phyloP scores from a whole-genome alignment of 495 filamentous ascomycete genomes.

The Aspergillus campestris region DNA sequence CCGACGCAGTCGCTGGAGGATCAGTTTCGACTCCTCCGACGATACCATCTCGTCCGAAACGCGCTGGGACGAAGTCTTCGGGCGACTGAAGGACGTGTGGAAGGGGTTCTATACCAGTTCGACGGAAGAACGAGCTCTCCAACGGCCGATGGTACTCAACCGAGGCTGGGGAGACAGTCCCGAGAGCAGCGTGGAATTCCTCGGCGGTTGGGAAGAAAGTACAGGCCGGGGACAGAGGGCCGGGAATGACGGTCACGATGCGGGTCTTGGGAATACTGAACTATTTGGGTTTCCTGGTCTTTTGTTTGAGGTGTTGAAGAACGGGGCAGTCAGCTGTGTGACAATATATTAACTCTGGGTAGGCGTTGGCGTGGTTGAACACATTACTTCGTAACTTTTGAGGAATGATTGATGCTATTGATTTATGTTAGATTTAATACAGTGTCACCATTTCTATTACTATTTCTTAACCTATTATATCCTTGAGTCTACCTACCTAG shows the following conservation, averaged over 20 bases:
- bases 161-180: slow-evolving; percentile 87
- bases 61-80: slow-evolving; percentile 59
- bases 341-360: slow-evolving; percentile 62
- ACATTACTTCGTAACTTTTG: not conserved
- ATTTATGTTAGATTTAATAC: no score
- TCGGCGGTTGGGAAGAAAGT: slow-evolving; percentile 85
- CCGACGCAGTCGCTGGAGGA: slow-evolving; percentile 79
- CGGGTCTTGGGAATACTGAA: slow-evolving; percentile 65
- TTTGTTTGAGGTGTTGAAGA: slow-evolving; percentile 93
- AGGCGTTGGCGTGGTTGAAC: not conserved
- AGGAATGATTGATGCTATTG: no score
- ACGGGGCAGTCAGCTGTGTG: slow-evolving; percentile 76
- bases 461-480: no score
- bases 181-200: slow-evolving; percentile 79
- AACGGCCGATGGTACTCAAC: slow-evolving; percentile 79
- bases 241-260: slow-evolving; percentile 43
- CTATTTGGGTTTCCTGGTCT: slow-evolving; percentile 90
- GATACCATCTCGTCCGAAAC: slow-evolving; percentile 63
- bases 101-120: slow-evolving; percentile 53
- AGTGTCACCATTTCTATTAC: no score
- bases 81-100: slow-evolving; percentile 62
- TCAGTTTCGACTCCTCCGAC: slow-evolving; percentile 41
- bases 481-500: no score
- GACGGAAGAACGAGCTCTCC: slow-evolving; percentile 53
- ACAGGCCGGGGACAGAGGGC: slow-evolving; percentile 34